These are phyloP conservation scores for Diplosphaera chodatii DNA, from an alignment of 139 green algal species.

Conservation along the genomic window DNA sequence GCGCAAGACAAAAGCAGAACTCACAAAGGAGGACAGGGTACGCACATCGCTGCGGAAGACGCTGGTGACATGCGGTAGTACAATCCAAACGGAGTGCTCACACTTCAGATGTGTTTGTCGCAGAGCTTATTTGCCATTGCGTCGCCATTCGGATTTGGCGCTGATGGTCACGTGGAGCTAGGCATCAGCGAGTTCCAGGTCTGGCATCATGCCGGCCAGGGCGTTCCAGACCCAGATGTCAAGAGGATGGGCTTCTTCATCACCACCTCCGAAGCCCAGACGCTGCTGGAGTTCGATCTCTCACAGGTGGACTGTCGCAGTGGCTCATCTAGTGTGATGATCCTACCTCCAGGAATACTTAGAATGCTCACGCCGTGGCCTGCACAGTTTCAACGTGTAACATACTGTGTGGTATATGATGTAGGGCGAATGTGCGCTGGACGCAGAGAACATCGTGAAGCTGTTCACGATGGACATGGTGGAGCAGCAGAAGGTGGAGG, in stretches of 20 bases:
- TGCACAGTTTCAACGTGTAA: not conserved
- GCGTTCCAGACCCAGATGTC: slow-evolving; percentile 3
- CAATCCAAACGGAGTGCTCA: no score
- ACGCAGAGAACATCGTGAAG: slow-evolving; percentile 42
- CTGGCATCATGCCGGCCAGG: slow-evolving; percentile 12
- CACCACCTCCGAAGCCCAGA: slow-evolving; percentile 46
- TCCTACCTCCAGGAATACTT: no score
- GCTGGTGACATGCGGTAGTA: no score
- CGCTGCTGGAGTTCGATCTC: slow-evolving; percentile 49
- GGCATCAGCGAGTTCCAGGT: slow-evolving; percentile 10
- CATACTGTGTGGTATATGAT: not conserved
- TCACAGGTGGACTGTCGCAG: no score
- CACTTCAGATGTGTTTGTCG: no score
- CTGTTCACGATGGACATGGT: slow-evolving; percentile 53
- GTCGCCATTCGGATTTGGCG: slow-evolving; percentile 5
- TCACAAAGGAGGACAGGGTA: not conserved
- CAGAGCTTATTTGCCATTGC: not conserved
- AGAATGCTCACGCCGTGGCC: no score
- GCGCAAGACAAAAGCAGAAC: not conserved
- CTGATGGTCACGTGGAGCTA: slow-evolving; percentile 16
- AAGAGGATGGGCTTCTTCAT: slow-evolving; percentile 56
- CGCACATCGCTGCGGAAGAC: no score
- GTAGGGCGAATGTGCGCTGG: slow-evolving; percentile 46
- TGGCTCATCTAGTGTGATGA: no score
- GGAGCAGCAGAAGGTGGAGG: slow-evolving; percentile 20